Evolutionary conservation across 345 rosid genomes (phyloP), one percentile per base, ranked within the genome.

Genomic region (Eutrema yunnanense): DNA sequence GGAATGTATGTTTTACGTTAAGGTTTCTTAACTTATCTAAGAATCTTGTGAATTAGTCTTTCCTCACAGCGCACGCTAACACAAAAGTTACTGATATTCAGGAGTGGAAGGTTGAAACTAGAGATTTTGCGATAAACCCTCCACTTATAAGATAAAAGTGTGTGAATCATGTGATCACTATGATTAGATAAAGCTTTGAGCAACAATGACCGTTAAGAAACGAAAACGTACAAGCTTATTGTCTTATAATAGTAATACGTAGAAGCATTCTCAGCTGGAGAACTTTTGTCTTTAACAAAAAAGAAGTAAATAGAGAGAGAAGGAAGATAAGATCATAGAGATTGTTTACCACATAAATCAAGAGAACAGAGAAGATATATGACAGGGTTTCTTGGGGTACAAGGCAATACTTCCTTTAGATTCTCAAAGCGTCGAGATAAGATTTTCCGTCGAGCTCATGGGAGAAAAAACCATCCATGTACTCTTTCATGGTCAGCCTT

Each of bases 361-460:
- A 33, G 7, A 59, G 49, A 60, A 38, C 63, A 72, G 33, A 6
- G 29, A 11, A 60, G 2, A 34, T 47, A 47, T 8, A 16, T 43
- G 52, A 56, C 1, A 33, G 5, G 6, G 37, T 36, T 36, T 55
- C 41, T 47, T 51, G 62, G 10, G 6, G 1, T 47, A 64, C 33
- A 55, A 64, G 63, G n/a, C 34, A 73, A 4, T 32, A 32, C 41
- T 16, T 30, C 32, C 11, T 48, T 59, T 74, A 27, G 29, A 77
- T 54, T 50, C 81, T 75, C 72, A 72, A 26, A 59, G 61, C 44
- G 50, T 72, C 80, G 13, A 82, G 26, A 14, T 68, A 72, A 62
- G 82, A 40, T 67, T 82, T 82, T 1, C 80, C 78, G 8, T 71
- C 52, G 8, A 79, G 81, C 13, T 40, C 26, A 13, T 68, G 75